phyloP scores from a whole-genome alignment of 208 protist genomes.

The Herpetomonas samuelpessoai region DNA sequence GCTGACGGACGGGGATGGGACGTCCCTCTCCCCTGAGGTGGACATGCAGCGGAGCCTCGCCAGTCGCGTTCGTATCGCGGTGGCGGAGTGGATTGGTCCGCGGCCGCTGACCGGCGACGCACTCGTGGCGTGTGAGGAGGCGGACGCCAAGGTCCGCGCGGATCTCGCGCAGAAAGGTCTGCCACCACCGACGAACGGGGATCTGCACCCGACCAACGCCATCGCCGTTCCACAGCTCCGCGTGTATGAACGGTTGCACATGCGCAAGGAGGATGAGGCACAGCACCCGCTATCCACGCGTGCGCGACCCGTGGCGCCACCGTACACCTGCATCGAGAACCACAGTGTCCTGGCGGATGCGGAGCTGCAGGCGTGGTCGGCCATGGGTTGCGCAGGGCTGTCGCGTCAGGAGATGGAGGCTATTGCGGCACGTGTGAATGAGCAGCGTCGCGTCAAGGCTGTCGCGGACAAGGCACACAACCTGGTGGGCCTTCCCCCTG shows the following conservation, averaged over 20 bases:
- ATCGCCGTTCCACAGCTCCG: neutral
- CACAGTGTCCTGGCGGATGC: neutral
- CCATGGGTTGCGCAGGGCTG: neutral
- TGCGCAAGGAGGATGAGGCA: neutral
- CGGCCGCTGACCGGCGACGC: too few species aligned
- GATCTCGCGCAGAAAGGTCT: neutral
- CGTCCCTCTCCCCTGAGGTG: neutral
- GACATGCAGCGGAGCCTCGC: neutral
- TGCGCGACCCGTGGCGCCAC: neutral
- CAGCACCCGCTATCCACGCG: neutral
- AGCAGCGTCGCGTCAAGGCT: neutral
- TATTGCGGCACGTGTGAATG: neutral
- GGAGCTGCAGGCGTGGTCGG: neutral
- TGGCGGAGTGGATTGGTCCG: neutral
- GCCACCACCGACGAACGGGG: neutral
- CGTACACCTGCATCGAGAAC: neutral
- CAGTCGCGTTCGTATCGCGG: neutral
- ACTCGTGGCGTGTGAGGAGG: neutral
- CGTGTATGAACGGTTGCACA: neutral
- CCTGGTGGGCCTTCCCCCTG: neutral
- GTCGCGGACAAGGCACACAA: neutral
- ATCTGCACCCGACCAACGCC: neutral
- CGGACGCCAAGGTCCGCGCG: neutral
- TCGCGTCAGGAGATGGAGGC: neutral
- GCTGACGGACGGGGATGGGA: slow-evolving; percentile 3